Evolutionary conservation across 169 alveolate genomes (phyloP).

Genomic region (Plasmodium falciparum): DNA sequence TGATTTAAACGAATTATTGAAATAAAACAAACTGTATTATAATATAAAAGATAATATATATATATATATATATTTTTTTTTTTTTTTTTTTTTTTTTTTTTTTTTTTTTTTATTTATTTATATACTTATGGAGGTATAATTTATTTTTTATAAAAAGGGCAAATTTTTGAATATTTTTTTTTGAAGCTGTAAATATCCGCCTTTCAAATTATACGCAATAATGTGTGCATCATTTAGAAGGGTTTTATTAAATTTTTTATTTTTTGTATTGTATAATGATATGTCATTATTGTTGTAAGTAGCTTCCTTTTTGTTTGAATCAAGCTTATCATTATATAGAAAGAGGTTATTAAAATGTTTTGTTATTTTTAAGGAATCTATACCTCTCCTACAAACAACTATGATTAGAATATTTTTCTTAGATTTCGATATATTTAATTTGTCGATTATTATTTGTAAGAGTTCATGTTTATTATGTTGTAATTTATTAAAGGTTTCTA

Average conservation of each 20-base stretch:
- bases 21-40: no score
- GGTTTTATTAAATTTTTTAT: background rate
- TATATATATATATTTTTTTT: background rate
- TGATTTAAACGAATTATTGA: no score
- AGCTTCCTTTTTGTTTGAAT: background rate
- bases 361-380: conserved; percentile 66
- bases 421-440: background rate
- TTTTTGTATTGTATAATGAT: background rate
- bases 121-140: background rate
- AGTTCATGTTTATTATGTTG: conserved; percentile 31
- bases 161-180: conserved; percentile 66
- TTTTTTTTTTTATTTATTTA: background rate
- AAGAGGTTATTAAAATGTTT: conserved; percentile 58
- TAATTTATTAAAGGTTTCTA: conserved; percentile 73
- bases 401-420: conserved; percentile 62
- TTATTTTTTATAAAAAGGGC: conserved; percentile 39
- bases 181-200: conserved; percentile 60
- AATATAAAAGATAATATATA: background rate
- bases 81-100: no score
- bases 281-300: background rate
- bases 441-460: conserved; percentile 15
- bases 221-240: conserved; percentile 3
- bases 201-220: conserved; percentile 59
- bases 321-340: background rate
- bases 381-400: conserved; percentile 73